Evolutionary conservation across 1,139 yeast genomes (phyloP).

Genomic region (Candida glucosophila): DNA sequence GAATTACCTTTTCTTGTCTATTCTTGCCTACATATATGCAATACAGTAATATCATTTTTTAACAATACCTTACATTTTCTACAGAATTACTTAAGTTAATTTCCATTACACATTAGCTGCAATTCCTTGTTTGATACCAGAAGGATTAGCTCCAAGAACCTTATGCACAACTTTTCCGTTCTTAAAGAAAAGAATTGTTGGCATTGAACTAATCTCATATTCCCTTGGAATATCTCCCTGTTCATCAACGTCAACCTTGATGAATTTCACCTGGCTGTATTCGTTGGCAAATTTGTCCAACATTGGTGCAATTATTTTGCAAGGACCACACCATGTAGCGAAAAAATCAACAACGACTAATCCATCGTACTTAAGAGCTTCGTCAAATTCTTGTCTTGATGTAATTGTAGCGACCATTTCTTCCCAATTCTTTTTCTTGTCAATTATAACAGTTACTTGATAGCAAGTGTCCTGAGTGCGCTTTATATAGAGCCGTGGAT

Average conservation of each 20-base stretch:
- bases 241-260: conserved; percentile 82
- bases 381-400: conserved; percentile 52
- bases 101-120: conserved; percentile 39
- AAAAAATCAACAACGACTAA: conserved; percentile 77
- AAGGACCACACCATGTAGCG: conserved; percentile 94
- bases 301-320: conserved; percentile 77
- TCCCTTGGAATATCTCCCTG: conserved; percentile 65
- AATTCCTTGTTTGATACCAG: conserved; percentile 66
- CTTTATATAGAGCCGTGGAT: too few relatives aligned
- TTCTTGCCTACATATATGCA: too few relatives aligned
- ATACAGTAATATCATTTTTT: not conserved
- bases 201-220: conserved; percentile 78
- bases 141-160: conserved; percentile 84
- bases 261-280: conserved; percentile 51
- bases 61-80: conserved; percentile 1
- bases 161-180: conserved; percentile 62
- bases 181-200: conserved; percentile 76
- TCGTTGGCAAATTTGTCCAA: conserved; percentile 51
- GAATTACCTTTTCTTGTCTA: too few relatives aligned
- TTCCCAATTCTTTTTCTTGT: too few relatives aligned
- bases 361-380: conserved; percentile 45
- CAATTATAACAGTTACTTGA: too few relatives aligned
- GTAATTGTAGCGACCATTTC: conserved; percentile 39
- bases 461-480: too few relatives aligned
- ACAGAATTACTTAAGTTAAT: conserved; percentile 22